These are phyloP conservation scores for Candida nonsorbophila DNA, from an alignment of 805 yeast genomes.

Conservation along the genomic window DNA sequence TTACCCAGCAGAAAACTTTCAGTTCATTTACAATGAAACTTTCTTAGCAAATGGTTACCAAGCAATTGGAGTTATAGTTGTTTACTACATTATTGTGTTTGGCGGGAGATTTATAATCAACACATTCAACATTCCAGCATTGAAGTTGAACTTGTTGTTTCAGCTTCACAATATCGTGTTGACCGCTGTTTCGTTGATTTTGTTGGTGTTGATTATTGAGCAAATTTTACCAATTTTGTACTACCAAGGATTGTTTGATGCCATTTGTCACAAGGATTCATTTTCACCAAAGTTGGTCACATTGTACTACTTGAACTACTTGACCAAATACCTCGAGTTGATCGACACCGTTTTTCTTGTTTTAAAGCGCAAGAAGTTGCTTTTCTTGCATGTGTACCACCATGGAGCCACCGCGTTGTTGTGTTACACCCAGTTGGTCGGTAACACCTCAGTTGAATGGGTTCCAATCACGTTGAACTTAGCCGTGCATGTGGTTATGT, in stretches of 20 bases:
- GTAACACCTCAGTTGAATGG: conserved; percentile 90
- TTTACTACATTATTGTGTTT: conserved; percentile 35
- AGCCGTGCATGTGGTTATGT: conserved; percentile 93
- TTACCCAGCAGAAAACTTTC: conserved; percentile 61
- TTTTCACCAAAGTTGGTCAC: conserved; percentile 83
- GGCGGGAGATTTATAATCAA: conserved; percentile 73
- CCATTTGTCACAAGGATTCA: conserved; percentile 72
- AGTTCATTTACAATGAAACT: conserved; percentile 59
- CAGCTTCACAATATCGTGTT: conserved; percentile 80
- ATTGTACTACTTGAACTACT: conserved; percentile 84
- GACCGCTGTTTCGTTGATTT: conserved; percentile 60
- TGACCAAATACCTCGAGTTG: conserved; percentile 85
- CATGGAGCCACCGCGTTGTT: conserved; percentile 97
- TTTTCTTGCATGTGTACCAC: conserved; percentile 92
- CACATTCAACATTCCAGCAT: conserved; percentile 49
- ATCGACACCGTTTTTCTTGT: conserved; percentile 90
- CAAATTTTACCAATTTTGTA: conserved; percentile 77
- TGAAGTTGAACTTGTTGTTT: conserved; percentile 70
- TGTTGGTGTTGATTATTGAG: conserved; percentile 71
- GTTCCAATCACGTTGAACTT: conserved; percentile 86
- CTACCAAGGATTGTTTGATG: conserved; percentile 73
- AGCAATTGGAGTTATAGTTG: conserved; percentile 40
- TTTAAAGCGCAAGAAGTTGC: conserved; percentile 83
- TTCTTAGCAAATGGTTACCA: conserved; percentile 62
- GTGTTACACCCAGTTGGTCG: conserved; percentile 89